Conservation (phyloP, 176 grass and related monocot genomes). For the Eleusine indica region DNA sequence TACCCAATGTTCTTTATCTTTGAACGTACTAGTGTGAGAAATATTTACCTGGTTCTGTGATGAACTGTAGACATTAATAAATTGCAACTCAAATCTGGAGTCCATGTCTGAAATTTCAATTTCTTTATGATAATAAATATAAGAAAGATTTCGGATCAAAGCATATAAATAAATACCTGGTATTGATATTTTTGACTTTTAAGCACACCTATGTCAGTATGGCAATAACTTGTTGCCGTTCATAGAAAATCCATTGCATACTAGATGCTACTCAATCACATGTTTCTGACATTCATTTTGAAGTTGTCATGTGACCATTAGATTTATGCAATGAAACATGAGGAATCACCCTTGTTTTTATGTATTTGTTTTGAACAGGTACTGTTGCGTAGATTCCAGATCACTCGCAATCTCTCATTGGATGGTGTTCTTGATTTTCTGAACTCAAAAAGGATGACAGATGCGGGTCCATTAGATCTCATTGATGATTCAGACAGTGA, state of each 20-base stretch:
- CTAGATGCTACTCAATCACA: not conserved
- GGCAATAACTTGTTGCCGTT: not conserved
- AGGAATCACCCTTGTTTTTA: conserved; percentile 12
- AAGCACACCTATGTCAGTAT: not conserved
- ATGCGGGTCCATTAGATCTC: conserved; percentile 84
- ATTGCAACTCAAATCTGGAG: conserved; percentile 12
- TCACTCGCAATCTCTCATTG: conserved; percentile 93
- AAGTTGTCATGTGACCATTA: not conserved
- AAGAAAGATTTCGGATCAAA: not conserved
- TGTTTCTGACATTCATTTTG: not conserved
- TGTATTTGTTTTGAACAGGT: conserved; percentile 57
- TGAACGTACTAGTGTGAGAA: not conserved
- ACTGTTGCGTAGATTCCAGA: conserved; percentile 85
- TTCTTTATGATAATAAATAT: not conserved
- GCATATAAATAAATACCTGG: not conserved
- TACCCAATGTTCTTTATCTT: not conserved
- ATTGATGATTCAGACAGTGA: conserved; percentile 91
- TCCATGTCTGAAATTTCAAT: conserved; percentile 3
- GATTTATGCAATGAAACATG: not conserved
- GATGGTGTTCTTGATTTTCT: conserved; percentile 97
- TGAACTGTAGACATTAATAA: not conserved
- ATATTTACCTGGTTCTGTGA: not conserved
- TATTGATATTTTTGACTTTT: not conserved
- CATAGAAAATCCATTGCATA: not conserved
- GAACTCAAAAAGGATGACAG: conserved; percentile 98